These are phyloP conservation scores for Moesziomyces globuligerus DNA, from an alignment of 1,284 basidiomycete genomes.

Conservation along the genomic window DNA sequence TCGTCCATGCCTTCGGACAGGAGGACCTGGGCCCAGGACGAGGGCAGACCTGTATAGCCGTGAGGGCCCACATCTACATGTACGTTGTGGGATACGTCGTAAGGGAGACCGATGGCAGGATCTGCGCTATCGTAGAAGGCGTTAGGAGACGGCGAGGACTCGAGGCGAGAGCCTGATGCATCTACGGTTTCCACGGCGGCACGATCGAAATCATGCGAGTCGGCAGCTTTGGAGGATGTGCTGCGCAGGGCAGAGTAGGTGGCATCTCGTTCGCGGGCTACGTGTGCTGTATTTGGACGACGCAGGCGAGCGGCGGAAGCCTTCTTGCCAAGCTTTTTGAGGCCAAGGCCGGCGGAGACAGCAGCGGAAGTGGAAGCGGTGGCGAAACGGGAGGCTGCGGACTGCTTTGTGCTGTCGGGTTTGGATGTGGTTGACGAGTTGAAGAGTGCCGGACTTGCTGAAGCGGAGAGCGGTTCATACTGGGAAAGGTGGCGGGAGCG, in stretches of 20 bases:
- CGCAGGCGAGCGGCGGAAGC: conserved; percentile 44
- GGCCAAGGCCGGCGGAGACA: conserved; percentile 40
- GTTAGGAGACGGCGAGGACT: conserved; percentile 2
- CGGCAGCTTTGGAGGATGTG: conserved; percentile 4
- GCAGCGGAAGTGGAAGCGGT: conserved; percentile 42
- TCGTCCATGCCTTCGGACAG: conserved; percentile 39
- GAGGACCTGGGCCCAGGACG: conserved; percentile 51
- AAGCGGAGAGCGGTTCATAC: conserved; percentile 9
- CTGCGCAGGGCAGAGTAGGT: conserved; percentile 22
- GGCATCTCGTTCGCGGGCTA: conserved; percentile 22
- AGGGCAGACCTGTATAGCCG: conserved; percentile 54
- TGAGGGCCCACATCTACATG: conserved; percentile 58
- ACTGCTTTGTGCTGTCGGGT: conserved; percentile 12
- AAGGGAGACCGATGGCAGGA: conserved; percentile 53
- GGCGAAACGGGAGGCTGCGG: conserved; percentile 33
- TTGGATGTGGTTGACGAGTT: conserved; percentile 2
- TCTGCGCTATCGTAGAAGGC: conserved; percentile 37
- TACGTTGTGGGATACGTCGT: conserved; percentile 55
- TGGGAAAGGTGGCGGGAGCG: conserved; percentile 29
- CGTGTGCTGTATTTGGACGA: conserved; percentile 20
- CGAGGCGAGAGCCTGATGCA: too few relatives aligned
- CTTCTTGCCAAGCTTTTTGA: conserved; percentile 54
- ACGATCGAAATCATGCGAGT: background rate
- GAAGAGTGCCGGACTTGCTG: background rate
- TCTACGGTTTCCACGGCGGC: too few relatives aligned